These are phyloP conservation scores for Talaromyces sp. DNA, from an alignment of 2,329 filamentous ascomycete genomes.

Conservation along the genomic window DNA sequence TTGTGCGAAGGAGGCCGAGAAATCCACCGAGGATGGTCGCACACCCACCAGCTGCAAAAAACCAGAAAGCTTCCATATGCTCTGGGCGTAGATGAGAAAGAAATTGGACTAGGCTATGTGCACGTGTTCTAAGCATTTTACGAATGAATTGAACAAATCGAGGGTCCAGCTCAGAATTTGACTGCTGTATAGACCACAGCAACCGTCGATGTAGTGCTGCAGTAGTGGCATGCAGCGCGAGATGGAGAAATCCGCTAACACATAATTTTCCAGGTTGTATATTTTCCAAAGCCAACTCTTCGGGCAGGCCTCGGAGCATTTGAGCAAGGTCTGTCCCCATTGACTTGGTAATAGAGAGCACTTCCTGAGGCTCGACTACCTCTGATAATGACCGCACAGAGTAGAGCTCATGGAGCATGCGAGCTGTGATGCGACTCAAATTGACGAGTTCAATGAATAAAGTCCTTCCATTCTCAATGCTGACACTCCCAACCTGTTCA, in stretches of 20 bases:
- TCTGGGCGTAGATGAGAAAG: conserved; percentile 6
- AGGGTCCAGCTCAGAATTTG: background rate
- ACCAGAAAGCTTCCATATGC: conserved; percentile 13
- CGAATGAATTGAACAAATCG: conserved; percentile 6
- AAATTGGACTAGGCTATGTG: conserved; percentile 5
- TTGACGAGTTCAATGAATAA: conserved; percentile 5
- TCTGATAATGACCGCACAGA: conserved; percentile 5
- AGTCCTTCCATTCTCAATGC: conserved; percentile 8
- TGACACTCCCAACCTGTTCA: conserved; percentile 7
- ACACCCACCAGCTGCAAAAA: conserved; percentile 9
- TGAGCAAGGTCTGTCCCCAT: conserved; percentile 6
- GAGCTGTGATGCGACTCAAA: conserved; percentile 5
- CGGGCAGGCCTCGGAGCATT: conserved; percentile 2
- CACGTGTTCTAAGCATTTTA: conserved; percentile 4
- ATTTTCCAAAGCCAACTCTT: conserved; percentile 5
- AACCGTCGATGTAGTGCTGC: conserved; percentile 8
- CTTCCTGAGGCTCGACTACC: conserved; percentile 4
- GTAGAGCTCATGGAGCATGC: conserved; percentile 5
- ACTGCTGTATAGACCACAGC: conserved; percentile 5
- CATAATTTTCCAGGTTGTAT: conserved; percentile 5
- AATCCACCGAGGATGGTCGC: conserved; percentile 6
- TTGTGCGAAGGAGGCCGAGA: conserved; percentile 5
- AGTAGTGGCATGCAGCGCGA: conserved; percentile 9
- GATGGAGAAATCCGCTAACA: conserved; percentile 8
- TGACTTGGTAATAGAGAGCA: conserved; percentile 9